phyloP scores from a whole-genome alignment of 2,329 filamentous ascomycete species.

The Cladosporium cucumerinum region DNA sequence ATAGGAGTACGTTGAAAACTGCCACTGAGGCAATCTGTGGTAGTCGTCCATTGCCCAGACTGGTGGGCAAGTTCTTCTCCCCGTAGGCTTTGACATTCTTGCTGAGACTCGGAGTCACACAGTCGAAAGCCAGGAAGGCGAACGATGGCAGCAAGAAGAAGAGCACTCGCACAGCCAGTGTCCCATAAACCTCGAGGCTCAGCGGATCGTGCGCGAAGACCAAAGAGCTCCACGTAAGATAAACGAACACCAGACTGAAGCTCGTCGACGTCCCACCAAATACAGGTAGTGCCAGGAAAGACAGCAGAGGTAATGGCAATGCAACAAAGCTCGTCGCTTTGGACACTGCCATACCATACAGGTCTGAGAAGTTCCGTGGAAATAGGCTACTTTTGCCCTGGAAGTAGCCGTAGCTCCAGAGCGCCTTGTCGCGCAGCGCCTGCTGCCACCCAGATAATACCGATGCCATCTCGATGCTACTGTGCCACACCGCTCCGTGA shows the following conservation, averaged over 20 bases:
- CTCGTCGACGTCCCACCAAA: conserved; percentile 74
- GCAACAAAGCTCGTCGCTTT: conserved; percentile 30
- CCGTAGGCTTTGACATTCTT: conserved; percentile 67
- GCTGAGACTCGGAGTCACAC: conserved; percentile 64
- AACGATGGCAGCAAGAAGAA: conserved; percentile 73
- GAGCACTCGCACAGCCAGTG: conserved; percentile 62
- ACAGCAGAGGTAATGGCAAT: conserved; percentile 42
- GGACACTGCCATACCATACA: conserved; percentile 27
- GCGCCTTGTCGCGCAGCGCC: conserved; percentile 26
- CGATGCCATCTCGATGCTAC: not conserved
- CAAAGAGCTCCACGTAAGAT: conserved; percentile 83
- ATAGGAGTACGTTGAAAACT: conserved; percentile 54
- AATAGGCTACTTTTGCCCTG: conserved; percentile 29
- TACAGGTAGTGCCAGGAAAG: conserved; percentile 69
- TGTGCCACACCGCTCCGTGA: not conserved
- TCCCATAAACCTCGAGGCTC: conserved; percentile 70
- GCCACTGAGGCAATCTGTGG: conserved; percentile 53
- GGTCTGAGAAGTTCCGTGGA: conserved; percentile 24
- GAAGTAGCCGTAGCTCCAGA: conserved; percentile 32
- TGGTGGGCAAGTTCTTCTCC: conserved; percentile 45
- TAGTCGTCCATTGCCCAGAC: conserved; percentile 42
- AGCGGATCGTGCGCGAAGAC: conserved; percentile 73
- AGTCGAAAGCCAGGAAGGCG: conserved; percentile 70
- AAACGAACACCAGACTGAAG: conserved; percentile 83
- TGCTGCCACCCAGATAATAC: conserved; percentile 20